Evolutionary conservation across 208 protist species (phyloP).

Genomic region (Trypanosoma rangeli): DNA sequence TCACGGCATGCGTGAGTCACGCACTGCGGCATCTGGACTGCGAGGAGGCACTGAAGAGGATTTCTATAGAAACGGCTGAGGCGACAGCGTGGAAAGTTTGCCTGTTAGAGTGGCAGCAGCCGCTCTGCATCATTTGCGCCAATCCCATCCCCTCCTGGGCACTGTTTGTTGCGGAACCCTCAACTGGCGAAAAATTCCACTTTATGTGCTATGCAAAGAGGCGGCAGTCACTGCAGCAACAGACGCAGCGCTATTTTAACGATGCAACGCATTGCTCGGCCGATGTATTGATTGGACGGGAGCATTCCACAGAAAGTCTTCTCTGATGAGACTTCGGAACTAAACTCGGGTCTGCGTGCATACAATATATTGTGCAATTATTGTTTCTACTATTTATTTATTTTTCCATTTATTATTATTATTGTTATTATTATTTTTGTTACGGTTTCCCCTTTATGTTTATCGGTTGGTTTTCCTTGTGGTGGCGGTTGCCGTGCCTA

Average conservation of each 20-base stretch:
- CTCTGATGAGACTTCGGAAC: not conserved
- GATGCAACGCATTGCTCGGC: not conserved
- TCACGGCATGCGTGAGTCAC: no score
- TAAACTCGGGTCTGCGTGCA: not conserved
- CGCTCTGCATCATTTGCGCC: slow-evolving; percentile 7
- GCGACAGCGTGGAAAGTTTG: slow-evolving; percentile 1
- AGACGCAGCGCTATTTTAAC: not conserved
- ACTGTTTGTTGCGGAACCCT: not conserved
- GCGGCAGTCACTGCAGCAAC: not conserved
- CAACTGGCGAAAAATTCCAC: slow-evolving; percentile 1
- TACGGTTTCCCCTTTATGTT: no score
- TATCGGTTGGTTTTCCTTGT: not conserved
- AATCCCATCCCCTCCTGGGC: not conserved
- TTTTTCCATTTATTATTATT: not conserved
- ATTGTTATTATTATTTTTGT: no score
- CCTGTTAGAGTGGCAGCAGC: not conserved
- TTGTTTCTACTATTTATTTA: slow-evolving; percentile 5
- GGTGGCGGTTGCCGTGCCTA: not conserved
- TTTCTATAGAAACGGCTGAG: slow-evolving; percentile 12
- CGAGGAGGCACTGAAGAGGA: slow-evolving; percentile 3
- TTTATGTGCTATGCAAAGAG: slow-evolving; percentile 6
- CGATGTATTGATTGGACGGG: not conserved
- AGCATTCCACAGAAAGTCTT: not conserved
- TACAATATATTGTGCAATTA: slow-evolving; percentile 6
- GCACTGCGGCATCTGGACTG: not conserved